Base-by-base conservation (phyloP, 2,329 filamentous ascomycete genomes). In the Bimuria novae-zelandiae region DNA sequence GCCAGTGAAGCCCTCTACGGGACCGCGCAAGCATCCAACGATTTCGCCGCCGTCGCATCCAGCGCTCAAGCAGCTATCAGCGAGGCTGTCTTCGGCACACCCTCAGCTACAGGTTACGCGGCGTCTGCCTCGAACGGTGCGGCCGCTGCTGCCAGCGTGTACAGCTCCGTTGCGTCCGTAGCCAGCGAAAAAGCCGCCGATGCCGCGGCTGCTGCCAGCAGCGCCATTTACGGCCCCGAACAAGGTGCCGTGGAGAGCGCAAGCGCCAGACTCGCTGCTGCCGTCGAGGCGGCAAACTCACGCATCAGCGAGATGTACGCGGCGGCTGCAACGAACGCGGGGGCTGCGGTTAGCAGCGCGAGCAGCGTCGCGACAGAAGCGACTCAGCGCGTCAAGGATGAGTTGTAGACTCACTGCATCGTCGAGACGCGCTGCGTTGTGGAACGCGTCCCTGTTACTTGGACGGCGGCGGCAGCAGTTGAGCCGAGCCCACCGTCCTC, bases 1-100 rank as follows among this genome's bases (percentile, higher is more conserved):
- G 76, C 80, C 37, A 84, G 80, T 46, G 78, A 79, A 59, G 81
- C 80, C 29, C 71, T 86, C 27, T 84, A 85, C 56, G 82, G 83
- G 41, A 79, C 79, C 7, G 76, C 80, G 61, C 76, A 79, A 14
- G 84, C 83, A 4, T 79, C 80, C 54, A 73, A 76, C 36, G 79
- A 77, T 39, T 78, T 87, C 51, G 75, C 78, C 1, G 77, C 78
- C n/a, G 80, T 83, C 5, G 82, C 80, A 7, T 74, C 76, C 7
- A 81, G 79, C 35, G 84, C 84, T 8, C 80, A 82, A 54, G 75
- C 75, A 21, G 83, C 67, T 2, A 81, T 86, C 51, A 82, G 77
- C 12, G 75, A 76, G 45, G 83, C 83, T 3, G 76, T 87, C 48
- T 86, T 84, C 59, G 82, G 84, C 17, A 80, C 80, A 0, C 74